Evolutionary conservation across 148 eudicot species (phyloP).

Genomic region (Pouteria glomerata): DNA sequence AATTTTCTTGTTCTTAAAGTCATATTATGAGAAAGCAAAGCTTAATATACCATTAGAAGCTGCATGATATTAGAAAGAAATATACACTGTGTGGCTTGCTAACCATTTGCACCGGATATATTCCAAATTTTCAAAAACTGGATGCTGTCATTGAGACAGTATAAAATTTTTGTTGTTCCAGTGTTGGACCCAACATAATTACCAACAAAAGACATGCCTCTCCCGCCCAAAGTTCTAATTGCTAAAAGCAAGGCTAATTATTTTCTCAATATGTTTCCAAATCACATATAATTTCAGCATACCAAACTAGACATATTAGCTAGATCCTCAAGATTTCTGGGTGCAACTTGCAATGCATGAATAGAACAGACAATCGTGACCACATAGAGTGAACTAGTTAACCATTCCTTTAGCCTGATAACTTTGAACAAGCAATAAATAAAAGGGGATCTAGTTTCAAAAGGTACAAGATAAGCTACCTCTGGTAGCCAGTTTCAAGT

Average conservation of each 20-base stretch:
- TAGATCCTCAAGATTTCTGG: not conserved
- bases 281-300: not conserved
- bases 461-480: constrained; percentile 31
- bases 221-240: not conserved
- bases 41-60: not conserved
- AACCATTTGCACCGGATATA: not conserved
- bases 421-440: too few relatives aligned
- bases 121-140: not conserved
- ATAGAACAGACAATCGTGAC: not conserved
- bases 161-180: constrained; percentile 7
- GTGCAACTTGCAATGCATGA: not conserved
- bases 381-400: not conserved
- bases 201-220: not conserved
- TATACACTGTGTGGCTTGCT: not conserved
- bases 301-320: not conserved
- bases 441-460: too few relatives aligned
- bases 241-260: not conserved
- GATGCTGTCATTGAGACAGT: not conserved
- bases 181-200: constrained; percentile 2
- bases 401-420: too few relatives aligned
- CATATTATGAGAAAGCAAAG: not conserved
- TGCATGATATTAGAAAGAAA: not conserved
- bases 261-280: not conserved
- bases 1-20: not conserved
- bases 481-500: constrained; percentile 85